Evolutionary conservation across 805 yeast species (phyloP).

Genomic region (Ogataea saltuana): DNA sequence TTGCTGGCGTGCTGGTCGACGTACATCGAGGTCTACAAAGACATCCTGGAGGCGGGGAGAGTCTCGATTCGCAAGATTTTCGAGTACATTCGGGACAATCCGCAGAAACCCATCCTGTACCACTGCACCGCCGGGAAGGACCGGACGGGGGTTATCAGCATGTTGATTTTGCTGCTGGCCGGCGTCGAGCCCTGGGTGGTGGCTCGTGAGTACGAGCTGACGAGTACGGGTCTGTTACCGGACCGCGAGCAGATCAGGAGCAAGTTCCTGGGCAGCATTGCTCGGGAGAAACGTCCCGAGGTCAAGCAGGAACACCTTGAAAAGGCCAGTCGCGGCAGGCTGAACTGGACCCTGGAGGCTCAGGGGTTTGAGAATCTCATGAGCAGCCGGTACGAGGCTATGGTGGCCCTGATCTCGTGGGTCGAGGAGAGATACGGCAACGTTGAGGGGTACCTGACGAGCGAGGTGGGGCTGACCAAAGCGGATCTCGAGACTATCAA

Average conservation of each 20-base stretch:
- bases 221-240: slow-evolving; percentile 61
- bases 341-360: slow-evolving; percentile 42
- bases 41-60: slow-evolving; percentile 53
- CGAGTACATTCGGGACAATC: slow-evolving; percentile 53
- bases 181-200: slow-evolving; percentile 68
- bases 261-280: slow-evolving; percentile 37
- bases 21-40: slow-evolving; percentile 61
- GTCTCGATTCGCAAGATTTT: slow-evolving; percentile 52
- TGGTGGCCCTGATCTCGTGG: slow-evolving; percentile 61
- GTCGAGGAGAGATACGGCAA: slow-evolving; percentile 57
- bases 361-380: slow-evolving; percentile 62
- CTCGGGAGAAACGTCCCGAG: slow-evolving; percentile 23
- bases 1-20: slow-evolving; percentile 62
- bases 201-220: slow-evolving; percentile 76
- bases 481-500: slow-evolving; percentile 43
- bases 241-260: slow-evolving; percentile 43
- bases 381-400: slow-evolving; percentile 66
- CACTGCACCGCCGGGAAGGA: slow-evolving; percentile 91
- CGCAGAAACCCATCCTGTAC: slow-evolving; percentile 54
- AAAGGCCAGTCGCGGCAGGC: slow-evolving; percentile 39
- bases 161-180: slow-evolving; percentile 60
- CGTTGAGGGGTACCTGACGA: slow-evolving; percentile 46
- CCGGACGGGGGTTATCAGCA: slow-evolving; percentile 74
- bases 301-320: slow-evolving; percentile 26
- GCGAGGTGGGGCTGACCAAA: slow-evolving; percentile 44